phyloP scores from a whole-genome alignment of 2,329 filamentous ascomycete species.

The Clarireedia paspali region DNA sequence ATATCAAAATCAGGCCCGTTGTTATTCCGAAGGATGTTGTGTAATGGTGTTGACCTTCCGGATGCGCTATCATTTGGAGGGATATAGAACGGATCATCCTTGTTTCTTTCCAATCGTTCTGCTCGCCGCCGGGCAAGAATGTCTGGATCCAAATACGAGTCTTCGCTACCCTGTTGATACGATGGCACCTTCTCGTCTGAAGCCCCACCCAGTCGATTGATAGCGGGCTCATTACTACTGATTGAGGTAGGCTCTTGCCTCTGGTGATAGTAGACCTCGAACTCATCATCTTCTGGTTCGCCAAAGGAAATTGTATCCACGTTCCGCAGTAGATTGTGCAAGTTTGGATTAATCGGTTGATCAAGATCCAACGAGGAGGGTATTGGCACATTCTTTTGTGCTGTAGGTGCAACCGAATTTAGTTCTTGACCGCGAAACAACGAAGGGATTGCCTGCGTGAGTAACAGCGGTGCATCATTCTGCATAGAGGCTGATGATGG shows the following conservation, averaged over 20 bases:
- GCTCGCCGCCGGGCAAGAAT: slow-evolving; percentile 66
- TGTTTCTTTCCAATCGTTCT: slow-evolving; percentile 74
- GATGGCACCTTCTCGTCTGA: slow-evolving; percentile 41
- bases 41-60: slow-evolving; percentile 66
- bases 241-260: slow-evolving; percentile 34
- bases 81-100: slow-evolving; percentile 96
- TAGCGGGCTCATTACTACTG: slow-evolving; percentile 48
- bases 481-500: slow-evolving; percentile 43
- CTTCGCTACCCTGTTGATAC: slow-evolving; percentile 52
- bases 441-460: slow-evolving; percentile 85
- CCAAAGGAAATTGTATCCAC: slow-evolving; percentile 44
- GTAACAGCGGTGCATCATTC: slow-evolving; percentile 69
- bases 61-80: slow-evolving; percentile 43
- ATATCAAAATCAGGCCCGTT: slow-evolving; percentile 80
- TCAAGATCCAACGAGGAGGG: slow-evolving; percentile 73
- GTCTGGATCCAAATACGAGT: slow-evolving; percentile 63
- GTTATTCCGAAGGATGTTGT: slow-evolving; percentile 63
- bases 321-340: slow-evolving; percentile 55
- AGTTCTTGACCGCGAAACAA: slow-evolving; percentile 82
- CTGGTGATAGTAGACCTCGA: slow-evolving; percentile 52
- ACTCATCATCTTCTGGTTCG: slow-evolving; percentile 54
- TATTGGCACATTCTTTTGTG: slow-evolving; percentile 78
- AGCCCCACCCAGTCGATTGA: slow-evolving; percentile 41
- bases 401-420: slow-evolving; percentile 73
- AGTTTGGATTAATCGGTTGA: slow-evolving; percentile 69